phyloP scores from a whole-genome alignment of 805 yeast species.

The Saccharomycopsis guyanensis region DNA sequence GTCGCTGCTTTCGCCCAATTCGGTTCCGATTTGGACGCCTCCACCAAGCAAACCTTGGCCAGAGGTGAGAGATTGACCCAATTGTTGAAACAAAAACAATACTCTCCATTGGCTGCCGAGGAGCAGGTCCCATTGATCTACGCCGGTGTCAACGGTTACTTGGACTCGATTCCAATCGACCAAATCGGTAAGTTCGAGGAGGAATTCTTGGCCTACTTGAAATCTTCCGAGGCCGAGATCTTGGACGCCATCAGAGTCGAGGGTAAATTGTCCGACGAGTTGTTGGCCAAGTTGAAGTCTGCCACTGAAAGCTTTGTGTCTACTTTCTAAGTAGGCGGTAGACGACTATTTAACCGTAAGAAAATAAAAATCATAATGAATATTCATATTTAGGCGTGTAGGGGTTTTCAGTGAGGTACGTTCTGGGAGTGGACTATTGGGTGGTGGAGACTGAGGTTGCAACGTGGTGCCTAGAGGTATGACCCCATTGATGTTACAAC shows the following conservation, averaged over 20 bases:
- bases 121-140: conserved; percentile 97
- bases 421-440: no score
- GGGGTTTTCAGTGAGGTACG: no score
- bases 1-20: conserved; percentile 99
- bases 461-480: no score
- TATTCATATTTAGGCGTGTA: no score
- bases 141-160: conserved; percentile 99
- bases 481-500: no score
- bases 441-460: no score
- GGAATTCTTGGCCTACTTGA: conserved; percentile 85
- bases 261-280: conserved; percentile 88
- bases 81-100: conserved; percentile 96
- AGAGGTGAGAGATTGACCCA: conserved; percentile 99
- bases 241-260: conserved; percentile 74
- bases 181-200: conserved; percentile 88
- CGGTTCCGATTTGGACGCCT: conserved; percentile 99
- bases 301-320: conserved; percentile 91
- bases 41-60: conserved; percentile 95
- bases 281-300: conserved; percentile 77
- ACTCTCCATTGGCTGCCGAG: conserved; percentile 94
- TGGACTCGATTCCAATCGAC: conserved; percentile 77
- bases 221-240: conserved; percentile 81
- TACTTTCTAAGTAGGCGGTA: conserved; percentile 51
- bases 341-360: background rate
- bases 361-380: conserved; percentile 1